phyloP scores from a whole-genome alignment of 2,329 filamentous ascomycete species.

The Madurella mycetomatis region DNA sequence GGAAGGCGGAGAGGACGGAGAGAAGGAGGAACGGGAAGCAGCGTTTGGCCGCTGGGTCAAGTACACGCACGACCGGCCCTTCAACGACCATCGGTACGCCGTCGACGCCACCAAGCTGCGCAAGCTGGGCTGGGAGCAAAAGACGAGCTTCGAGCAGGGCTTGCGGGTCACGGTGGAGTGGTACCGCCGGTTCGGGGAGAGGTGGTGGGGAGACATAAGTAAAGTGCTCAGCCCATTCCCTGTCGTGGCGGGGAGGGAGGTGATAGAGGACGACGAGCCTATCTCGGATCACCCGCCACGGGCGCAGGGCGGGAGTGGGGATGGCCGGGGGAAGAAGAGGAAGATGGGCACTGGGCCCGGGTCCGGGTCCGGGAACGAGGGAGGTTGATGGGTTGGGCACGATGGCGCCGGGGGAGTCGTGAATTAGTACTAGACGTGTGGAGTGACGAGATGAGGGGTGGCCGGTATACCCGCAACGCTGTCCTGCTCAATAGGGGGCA shows the following conservation, averaged over 20 bases:
- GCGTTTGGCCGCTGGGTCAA: conserved; percentile 63
- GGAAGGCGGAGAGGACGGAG: too few relatives aligned
- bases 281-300: conserved; percentile 28
- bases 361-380: too few relatives aligned
- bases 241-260: conserved; percentile 50
- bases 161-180: conserved; percentile 62
- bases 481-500: too few relatives aligned
- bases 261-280: conserved; percentile 49
- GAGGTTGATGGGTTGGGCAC: too few relatives aligned
- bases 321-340: neutral
- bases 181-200: conserved; percentile 62
- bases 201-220: conserved; percentile 69
- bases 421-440: too few relatives aligned
- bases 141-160: conserved; percentile 60
- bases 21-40: conserved; percentile 19
- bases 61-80: conserved; percentile 73
- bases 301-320: neutral
- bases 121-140: conserved; percentile 65
- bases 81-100: conserved; percentile 70
- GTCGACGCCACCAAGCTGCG: conserved; percentile 66
- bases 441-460: too few relatives aligned
- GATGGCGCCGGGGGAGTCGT: too few relatives aligned
- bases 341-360: neutral
- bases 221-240: conserved; percentile 66
- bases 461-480: too few relatives aligned